A percentile compares a stretch with the other conserved stretches of the same genome.
Conservation (phyloP, 2,329 filamentous ascomycete species). For the Daldinia eschscholtzii region DNA sequence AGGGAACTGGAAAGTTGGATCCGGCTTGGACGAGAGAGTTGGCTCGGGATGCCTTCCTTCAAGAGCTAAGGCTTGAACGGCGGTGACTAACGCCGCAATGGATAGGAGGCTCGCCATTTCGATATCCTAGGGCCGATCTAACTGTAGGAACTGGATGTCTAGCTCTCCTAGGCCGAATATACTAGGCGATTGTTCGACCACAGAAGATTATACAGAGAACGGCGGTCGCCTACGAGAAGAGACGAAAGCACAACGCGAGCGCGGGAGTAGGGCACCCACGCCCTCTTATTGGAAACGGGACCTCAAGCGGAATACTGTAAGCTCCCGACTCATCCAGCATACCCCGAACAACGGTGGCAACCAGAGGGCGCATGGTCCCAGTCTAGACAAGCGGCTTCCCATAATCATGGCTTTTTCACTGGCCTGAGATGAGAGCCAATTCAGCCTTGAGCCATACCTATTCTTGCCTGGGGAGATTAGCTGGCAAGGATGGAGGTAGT, state of each 20-base stretch:
- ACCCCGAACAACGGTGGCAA: slow-evolving; percentile 19
- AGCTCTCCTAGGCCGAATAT: slow-evolving; percentile 28
- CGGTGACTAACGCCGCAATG: slow-evolving; percentile 51
- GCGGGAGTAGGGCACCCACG: slow-evolving; percentile 23
- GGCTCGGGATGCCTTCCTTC: slow-evolving; percentile 52
- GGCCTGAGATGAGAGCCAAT: slow-evolving; percentile 29
- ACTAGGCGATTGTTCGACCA: slow-evolving; percentile 17
- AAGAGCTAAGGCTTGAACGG: slow-evolving; percentile 54
- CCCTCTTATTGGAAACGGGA: slow-evolving; percentile 36
- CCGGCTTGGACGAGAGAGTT: slow-evolving; percentile 53
- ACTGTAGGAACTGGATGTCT: neutral
- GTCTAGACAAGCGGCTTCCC: slow-evolving; percentile 14
- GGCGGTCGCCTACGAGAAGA: slow-evolving; percentile 26
- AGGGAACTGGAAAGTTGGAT: slow-evolving; percentile 55
- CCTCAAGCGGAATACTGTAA: slow-evolving; percentile 8
- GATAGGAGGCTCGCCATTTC: slow-evolving; percentile 49
- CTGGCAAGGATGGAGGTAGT: slow-evolving; percentile 42
- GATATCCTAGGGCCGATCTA: slow-evolving; percentile 10
- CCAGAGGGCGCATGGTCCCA: slow-evolving; percentile 36
- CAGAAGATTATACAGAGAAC: slow-evolving; percentile 20
- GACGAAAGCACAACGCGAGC: slow-evolving; percentile 21
- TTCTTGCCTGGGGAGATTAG: slow-evolving; percentile 47
- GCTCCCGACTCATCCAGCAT: slow-evolving; percentile 14
- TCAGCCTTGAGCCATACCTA: slow-evolving; percentile 44
- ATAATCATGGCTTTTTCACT: slow-evolving; percentile 13